Conservation (phyloP, 2,329 filamentous ascomycete genomes). For the Blastomyces emzantsi region DNA sequence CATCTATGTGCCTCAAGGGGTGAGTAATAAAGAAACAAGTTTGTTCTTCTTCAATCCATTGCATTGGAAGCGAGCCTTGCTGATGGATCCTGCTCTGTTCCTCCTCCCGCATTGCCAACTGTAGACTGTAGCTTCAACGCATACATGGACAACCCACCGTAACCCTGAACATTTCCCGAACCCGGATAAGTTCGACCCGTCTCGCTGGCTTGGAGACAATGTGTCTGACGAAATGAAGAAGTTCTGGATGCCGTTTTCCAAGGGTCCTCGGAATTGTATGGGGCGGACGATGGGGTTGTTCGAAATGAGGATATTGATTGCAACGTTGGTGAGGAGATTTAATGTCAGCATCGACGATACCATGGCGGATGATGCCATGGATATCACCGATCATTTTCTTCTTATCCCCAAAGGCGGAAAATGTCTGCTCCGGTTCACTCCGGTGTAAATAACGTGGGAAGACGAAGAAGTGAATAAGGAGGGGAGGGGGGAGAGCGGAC, state of each 20-base stretch:
- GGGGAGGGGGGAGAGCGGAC: not conserved
- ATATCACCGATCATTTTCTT: constrained; percentile 16
- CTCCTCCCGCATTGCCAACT: not conserved
- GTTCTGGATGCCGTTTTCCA: constrained; percentile 13
- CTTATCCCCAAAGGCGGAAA: constrained; percentile 14
- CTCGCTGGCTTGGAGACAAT: constrained; percentile 12
- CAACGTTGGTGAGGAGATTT: constrained; percentile 11
- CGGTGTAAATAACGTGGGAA: constrained; percentile 2
- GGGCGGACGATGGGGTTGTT: constrained; percentile 14
- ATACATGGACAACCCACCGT: constrained; percentile 13
- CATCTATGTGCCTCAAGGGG: constrained; percentile 9
- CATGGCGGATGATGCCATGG: constrained; percentile 12
- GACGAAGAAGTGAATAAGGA: not conserved
- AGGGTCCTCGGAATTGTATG: constrained; percentile 13
- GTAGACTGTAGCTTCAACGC: constrained; percentile 11
- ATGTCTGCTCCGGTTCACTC: constrained; percentile 13
- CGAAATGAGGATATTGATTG: constrained; percentile 15
- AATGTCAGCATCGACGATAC: constrained; percentile 9
- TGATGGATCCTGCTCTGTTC: not conserved
- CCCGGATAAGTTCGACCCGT: constrained; percentile 13
- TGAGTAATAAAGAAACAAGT: not conserved
- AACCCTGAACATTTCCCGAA: constrained; percentile 12
- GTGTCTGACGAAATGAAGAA: constrained; percentile 5
- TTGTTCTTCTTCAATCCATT: not conserved
- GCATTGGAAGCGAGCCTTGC: not conserved